A percentile compares a stretch with the other conserved stretches of the same genome.
These are phyloP conservation scores for Linanthus parryae DNA, from an alignment of 148 eudicot genomes.

Conservation along the genomic window DNA sequence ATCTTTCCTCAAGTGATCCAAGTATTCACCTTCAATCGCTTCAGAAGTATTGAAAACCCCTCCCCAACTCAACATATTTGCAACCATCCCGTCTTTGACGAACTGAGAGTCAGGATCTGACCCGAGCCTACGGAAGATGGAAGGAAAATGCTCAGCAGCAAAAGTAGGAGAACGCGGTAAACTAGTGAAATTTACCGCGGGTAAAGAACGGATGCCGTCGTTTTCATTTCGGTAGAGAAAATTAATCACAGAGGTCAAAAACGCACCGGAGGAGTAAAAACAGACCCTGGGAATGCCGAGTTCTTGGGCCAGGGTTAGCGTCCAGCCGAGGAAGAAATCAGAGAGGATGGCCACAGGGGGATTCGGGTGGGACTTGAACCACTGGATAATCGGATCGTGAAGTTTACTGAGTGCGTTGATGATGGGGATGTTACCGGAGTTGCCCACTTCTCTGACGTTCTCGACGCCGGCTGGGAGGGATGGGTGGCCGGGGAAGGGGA, in stretches of 20 bases:
- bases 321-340: slow-evolving; percentile 73
- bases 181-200: slow-evolving; percentile 19
- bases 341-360: slow-evolving; percentile 57
- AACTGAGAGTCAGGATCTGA: slow-evolving; percentile 27
- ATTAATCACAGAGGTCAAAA: slow-evolving; percentile 8
- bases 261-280: slow-evolving; percentile 34
- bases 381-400: slow-evolving; percentile 31
- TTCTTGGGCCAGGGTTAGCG: slow-evolving; percentile 29
- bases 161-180: slow-evolving; percentile 39
- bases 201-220: background rate
- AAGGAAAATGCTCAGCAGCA: slow-evolving; percentile 31
- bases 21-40: slow-evolving; percentile 37
- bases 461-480: slow-evolving; percentile 45
- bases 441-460: slow-evolving; percentile 47
- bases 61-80: slow-evolving; percentile 42
- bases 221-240: slow-evolving; percentile 19
- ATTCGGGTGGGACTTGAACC: slow-evolving; percentile 36
- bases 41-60: slow-evolving; percentile 32
- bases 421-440: slow-evolving; percentile 35
- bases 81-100: slow-evolving; percentile 32
- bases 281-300: slow-evolving; percentile 40
- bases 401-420: slow-evolving; percentile 36
- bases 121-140: slow-evolving; percentile 28
- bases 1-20: slow-evolving; percentile 26
- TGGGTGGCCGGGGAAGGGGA: slow-evolving; percentile 48